Conservation (phyloP, 2,329 filamentous ascomycete species). For the Aureobasidium pullulans region DNA sequence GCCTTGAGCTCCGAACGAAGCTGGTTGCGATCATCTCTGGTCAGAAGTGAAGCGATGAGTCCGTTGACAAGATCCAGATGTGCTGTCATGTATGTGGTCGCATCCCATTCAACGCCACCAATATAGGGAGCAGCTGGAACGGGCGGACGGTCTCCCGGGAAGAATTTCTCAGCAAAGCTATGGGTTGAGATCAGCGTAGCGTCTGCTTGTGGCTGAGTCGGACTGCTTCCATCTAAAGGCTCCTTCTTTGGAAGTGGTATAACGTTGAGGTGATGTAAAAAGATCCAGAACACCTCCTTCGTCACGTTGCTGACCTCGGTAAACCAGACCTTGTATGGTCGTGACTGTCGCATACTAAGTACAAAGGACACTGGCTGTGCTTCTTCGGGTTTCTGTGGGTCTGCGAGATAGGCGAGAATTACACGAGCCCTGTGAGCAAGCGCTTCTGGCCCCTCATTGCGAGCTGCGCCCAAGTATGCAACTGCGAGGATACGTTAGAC, state of each 20-base stretch:
- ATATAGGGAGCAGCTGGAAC: constrained; percentile 94
- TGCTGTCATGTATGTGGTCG: constrained; percentile 88
- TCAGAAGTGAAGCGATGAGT: constrained; percentile 73
- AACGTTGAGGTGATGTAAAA: constrained; percentile 88
- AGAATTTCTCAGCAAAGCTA: constrained; percentile 56
- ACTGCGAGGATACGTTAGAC: constrained; percentile 33
- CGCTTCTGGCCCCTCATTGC: constrained; percentile 34
- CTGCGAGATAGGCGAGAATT: constrained; percentile 73
- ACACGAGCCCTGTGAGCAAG: constrained; percentile 56
- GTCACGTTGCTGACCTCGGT: constrained; percentile 89
- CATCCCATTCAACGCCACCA: constrained; percentile 96
- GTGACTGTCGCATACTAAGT: constrained; percentile 74
- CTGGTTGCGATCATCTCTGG: constrained; percentile 60
- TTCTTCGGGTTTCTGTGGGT: constrained; percentile 68
- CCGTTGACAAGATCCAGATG: constrained; percentile 92
- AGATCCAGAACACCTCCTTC: constrained; percentile 99
- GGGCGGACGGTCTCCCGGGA: constrained; percentile 78
- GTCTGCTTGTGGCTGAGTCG: background rate
- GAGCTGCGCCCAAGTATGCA: constrained; percentile 70
- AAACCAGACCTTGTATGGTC: constrained; percentile 89
- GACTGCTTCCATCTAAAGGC: background rate
- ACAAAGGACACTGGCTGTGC: constrained; percentile 78
- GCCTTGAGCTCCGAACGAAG: constrained; percentile 71
- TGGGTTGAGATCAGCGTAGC: background rate
- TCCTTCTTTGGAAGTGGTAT: constrained; percentile 52